Evolutionary conservation across 345 rosid genomes (phyloP).

Genomic region (Aurinia saxatilis): DNA sequence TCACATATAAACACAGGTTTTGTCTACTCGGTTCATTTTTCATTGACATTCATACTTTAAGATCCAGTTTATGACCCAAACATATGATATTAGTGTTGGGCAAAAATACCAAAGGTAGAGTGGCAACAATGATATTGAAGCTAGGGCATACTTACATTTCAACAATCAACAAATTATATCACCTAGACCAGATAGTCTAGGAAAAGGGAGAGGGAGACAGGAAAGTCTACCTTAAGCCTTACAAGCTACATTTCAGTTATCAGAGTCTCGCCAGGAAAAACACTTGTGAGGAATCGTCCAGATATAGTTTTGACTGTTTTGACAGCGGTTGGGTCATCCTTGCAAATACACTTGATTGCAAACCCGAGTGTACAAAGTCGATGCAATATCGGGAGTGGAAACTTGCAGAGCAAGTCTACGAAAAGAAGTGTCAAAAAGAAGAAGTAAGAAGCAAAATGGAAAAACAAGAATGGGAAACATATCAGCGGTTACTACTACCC

Average conservation of each 20-base stretch:
- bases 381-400: slow-evolving; percentile 79
- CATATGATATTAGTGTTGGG: too few species aligned
- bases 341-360: slow-evolving; percentile 69
- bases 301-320: slow-evolving; percentile 55
- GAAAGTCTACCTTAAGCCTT: slow-evolving; percentile 52
- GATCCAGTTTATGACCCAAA: neutral
- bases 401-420: slow-evolving; percentile 31
- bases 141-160: neutral
- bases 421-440: slow-evolving; percentile 1
- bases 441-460: neutral
- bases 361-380: slow-evolving; percentile 84
- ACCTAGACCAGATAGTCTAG: neutral
- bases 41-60: neutral
- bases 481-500: neutral
- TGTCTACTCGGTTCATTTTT: neutral
- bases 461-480: neutral
- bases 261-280: slow-evolving; percentile 79
- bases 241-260: slow-evolving; percentile 82
- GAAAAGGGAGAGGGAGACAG: too few species aligned
- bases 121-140: neutral
- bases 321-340: slow-evolving; percentile 53
- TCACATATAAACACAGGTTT: neutral
- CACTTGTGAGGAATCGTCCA: slow-evolving; percentile 67
- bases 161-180: neutral
- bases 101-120: neutral